These are phyloP conservation scores for Articulospora tetracladia DNA, from an alignment of 495 filamentous ascomycete species.

Conservation along the genomic window DNA sequence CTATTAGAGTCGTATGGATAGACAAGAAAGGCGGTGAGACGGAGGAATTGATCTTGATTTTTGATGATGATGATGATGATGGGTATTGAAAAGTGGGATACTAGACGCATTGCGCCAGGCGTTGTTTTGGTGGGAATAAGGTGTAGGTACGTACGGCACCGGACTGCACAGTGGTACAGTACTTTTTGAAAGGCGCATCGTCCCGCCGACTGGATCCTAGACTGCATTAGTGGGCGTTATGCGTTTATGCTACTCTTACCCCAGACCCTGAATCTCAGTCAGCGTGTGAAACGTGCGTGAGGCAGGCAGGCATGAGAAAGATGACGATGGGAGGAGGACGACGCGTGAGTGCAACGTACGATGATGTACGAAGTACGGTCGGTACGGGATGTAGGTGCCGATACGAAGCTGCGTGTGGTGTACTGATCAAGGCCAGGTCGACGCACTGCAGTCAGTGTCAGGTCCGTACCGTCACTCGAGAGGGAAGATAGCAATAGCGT, in stretches of 20 bases:
- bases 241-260: neutral
- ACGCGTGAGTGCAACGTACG: too few relatives aligned
- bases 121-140: neutral
- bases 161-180: neutral
- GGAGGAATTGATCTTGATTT: neutral
- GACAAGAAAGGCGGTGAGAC: neutral
- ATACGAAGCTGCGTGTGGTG: too few relatives aligned
- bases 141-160: neutral
- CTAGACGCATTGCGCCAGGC: neutral
- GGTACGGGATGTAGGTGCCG: too few relatives aligned
- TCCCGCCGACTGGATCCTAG: neutral
- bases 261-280: neutral
- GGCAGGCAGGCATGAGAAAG: neutral
- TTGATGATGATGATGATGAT: neutral
- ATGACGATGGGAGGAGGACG: neutral
- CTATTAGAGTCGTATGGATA: constrained; percentile 40
- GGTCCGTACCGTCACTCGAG: too few relatives aligned
- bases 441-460: too few relatives aligned
- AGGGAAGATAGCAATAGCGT: too few relatives aligned
- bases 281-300: neutral
- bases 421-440: too few relatives aligned
- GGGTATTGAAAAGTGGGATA: neutral
- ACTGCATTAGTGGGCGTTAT: neutral
- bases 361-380: too few relatives aligned
- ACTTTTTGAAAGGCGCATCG: neutral